Base-by-base conservation (phyloP, 2,329 filamentous ascomycete species). In the Claviceps purpurea region DNA sequence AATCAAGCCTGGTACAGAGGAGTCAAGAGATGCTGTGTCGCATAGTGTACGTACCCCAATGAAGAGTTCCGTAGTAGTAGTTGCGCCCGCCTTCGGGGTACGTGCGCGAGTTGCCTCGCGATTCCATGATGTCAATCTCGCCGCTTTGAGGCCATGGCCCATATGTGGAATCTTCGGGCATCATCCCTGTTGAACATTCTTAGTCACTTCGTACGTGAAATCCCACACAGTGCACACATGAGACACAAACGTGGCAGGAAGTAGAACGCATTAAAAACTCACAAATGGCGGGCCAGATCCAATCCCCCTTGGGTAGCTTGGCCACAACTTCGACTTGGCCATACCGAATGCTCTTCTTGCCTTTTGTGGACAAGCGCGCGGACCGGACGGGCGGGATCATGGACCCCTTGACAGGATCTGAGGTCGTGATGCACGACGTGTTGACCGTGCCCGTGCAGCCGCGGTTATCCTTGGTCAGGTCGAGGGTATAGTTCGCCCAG, bases 101-200 rank as follows among this genome's bases (percentile, higher is more conserved):
- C 30, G 77, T 20, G 11, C 50, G 56, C 20, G 52, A 47, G 37
- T 58, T 58, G 46, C 76, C 76, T 34, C 73, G 65, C 37, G 66
- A 64, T 61, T 77, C 74, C 55, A 69, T 67, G 43, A 78, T 73
- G 60, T 79, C 75, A 51, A 78, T 78, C 58, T 78, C 75, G 24
- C 75, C 75, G 53, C 69, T 72, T 26, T 64, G 61, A 7, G 75
- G 75, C 75, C 75, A 79, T 10, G 58, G 56, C 34, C 75, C 75
- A 56, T 78, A 78, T 4, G 64, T 65, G 14, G 62, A 64, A 43
- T 70, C 62, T 56, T 70, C 66, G 5, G 75, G 75, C 70, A 76
- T 72, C 72, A 78, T 75, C 72, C 69, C 60, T 59, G 20, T 43
- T 16, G 20, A 11, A 6, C 1, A 13, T 24, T 13, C 8, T 43